Evolutionary conservation across 2,329 filamentous ascomycete species (phyloP), one percentile per base, ranked within the genome.

Genomic region (Aspergillus fumigatus): DNA sequence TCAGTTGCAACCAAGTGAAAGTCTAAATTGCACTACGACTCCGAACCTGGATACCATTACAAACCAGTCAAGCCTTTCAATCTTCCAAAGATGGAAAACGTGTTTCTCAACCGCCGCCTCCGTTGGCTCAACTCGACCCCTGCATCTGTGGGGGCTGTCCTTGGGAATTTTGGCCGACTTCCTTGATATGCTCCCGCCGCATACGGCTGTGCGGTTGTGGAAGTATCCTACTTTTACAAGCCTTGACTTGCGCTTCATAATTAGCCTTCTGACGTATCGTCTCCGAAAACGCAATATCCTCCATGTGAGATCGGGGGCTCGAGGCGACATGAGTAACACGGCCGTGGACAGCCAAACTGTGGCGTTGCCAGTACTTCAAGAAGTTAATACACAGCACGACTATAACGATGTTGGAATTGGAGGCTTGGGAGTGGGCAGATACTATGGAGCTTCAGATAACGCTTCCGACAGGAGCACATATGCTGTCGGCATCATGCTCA

Each of bases 111-210:
- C 62, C 49, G 72, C 59, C 53, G 59, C 62, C 11, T 64, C 67
- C 1, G 54, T 52, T 61, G 64, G 75, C 60, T 69, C 70, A 62
- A 62, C 69, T 60, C 69, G 69, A 26, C 83, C 84, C 2, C 73
- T 89, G 1, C 71, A 88, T 10, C 80, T 89, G 1, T 89, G 87
- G 87, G 87, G 87, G 0, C 69, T 89, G 35, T 88, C 87, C 0
- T 75, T 89, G 1, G 86, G 86, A 4, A 82, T 89, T 32, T 71
- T 88, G 41, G 83, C 84, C 17, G 87, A 89, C 69, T 85, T 89
- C 60, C 77, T 89, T 25, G 85, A 88, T 60, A 80, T 87, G 65
- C 72, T 88, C 3, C 86, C 86, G n/a, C 84, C 85, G 1, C 76
- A 80, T 60, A 84, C 82, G 53, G 81, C 84, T 1, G 78, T 88